phyloP scores from a whole-genome alignment of 2,329 filamentous ascomycete species.

The Xylaria sp. region DNA sequence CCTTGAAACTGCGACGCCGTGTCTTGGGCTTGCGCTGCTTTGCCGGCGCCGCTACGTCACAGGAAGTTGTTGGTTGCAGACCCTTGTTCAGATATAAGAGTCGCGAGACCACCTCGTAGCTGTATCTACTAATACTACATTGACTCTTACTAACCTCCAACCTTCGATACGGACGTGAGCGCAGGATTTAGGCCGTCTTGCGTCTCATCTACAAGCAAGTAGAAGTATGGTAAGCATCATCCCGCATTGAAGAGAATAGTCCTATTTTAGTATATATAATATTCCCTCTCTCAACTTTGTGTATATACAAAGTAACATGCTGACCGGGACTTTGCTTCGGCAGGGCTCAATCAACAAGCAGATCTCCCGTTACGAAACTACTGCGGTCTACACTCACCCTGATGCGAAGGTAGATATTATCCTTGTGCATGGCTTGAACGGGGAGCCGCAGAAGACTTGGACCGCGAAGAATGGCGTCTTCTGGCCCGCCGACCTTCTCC shows the following conservation, averaged over 20 bases:
- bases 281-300: constrained; percentile 5
- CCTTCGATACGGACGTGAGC: constrained; percentile 24
- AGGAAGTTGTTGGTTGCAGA: constrained; percentile 30
- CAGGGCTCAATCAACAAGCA: constrained; percentile 61
- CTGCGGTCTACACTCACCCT: constrained; percentile 67
- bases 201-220: constrained; percentile 38
- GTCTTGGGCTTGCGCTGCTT: constrained; percentile 36
- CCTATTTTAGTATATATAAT: constrained; percentile 12
- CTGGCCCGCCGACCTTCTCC: constrained; percentile 76
- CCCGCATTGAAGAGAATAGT: not conserved
- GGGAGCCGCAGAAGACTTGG: constrained; percentile 72
- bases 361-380: constrained; percentile 66
- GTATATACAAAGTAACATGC: constrained; percentile 30
- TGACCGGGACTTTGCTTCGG: constrained; percentile 27
- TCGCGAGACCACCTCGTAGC: constrained; percentile 24
- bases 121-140: constrained; percentile 11
- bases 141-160: constrained; percentile 11
- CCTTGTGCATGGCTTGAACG: constrained; percentile 77
- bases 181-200: constrained; percentile 27
- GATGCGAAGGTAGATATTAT: constrained; percentile 71
- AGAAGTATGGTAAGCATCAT: constrained; percentile 38
- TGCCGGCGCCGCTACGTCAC: constrained; percentile 31
- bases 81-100: constrained; percentile 38
- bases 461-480: constrained; percentile 66
- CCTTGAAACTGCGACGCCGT: constrained; percentile 22